Percentiles rank a stretch among this genome's conserved stretches.
phyloP scores from a whole-genome alignment of 2,329 filamentous ascomycete species.

The Amylocarpus encephaloides region DNA sequence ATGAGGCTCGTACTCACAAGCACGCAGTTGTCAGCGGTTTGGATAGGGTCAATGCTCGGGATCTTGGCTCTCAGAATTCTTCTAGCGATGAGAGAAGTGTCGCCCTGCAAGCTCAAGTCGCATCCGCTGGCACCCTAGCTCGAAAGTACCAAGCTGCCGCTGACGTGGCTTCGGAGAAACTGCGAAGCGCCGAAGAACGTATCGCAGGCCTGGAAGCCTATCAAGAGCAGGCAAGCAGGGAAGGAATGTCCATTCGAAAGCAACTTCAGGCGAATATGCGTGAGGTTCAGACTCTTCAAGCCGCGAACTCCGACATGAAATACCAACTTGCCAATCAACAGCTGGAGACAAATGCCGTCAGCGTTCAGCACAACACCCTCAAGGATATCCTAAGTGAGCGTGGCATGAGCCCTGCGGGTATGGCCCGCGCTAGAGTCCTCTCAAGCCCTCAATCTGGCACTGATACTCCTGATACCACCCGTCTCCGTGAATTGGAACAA shows the following conservation, averaged over 20 bases:
- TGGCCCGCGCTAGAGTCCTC: slow-evolving; percentile 64
- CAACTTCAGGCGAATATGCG: slow-evolving; percentile 80
- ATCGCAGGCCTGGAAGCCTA: slow-evolving; percentile 96
- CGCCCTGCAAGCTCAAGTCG: slow-evolving; percentile 74
- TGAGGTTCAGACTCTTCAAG: slow-evolving; percentile 75
- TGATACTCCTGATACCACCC: slow-evolving; percentile 69
- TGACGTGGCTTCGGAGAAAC: slow-evolving; percentile 77
- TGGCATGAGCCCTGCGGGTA: slow-evolving; percentile 71
- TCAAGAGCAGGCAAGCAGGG: slow-evolving; percentile 92
- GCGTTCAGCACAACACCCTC: slow-evolving; percentile 85
- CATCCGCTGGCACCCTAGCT: slow-evolving; percentile 70
- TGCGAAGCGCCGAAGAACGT: slow-evolving; percentile 88
- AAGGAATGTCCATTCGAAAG: slow-evolving; percentile 81
- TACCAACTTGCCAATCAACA: slow-evolving; percentile 79
- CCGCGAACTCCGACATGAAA: slow-evolving; percentile 75
- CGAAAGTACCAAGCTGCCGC: slow-evolving; percentile 86
- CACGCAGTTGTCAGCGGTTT: slow-evolving; percentile 77
- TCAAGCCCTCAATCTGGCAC: slow-evolving; percentile 70
- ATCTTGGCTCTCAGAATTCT: slow-evolving; percentile 41
- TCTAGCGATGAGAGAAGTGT: slow-evolving; percentile 59
- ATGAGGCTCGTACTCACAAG: slow-evolving; percentile 80
- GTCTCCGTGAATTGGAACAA: slow-evolving; percentile 78
- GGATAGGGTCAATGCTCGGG: slow-evolving; percentile 60
- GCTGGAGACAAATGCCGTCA: slow-evolving; percentile 87
- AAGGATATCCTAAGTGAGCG: slow-evolving; percentile 90